A percentile compares a stretch with the other conserved stretches of the same genome.
These are phyloP conservation scores for Venturia aucupariae DNA, from an alignment of 2,329 filamentous ascomycete genomes.

Conservation along the genomic window DNA sequence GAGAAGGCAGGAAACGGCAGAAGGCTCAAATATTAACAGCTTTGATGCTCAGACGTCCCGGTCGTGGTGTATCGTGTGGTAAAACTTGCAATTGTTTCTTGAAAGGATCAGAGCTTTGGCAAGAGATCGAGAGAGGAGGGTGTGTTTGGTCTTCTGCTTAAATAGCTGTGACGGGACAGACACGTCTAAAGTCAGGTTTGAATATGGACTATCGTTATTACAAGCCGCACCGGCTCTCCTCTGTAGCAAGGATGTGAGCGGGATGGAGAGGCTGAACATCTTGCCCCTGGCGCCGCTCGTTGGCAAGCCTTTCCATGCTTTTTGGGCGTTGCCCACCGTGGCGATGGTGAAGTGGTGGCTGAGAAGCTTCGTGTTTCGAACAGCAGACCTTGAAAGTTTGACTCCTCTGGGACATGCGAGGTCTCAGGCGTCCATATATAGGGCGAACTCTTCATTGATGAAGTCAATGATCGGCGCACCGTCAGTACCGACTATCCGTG, in stretches of 20 bases:
- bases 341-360: conserved; percentile 1
- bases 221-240: not conserved
- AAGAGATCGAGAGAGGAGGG: not conserved
- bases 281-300: not conserved
- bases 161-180: conserved; percentile 4
- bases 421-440: not conserved
- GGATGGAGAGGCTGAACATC: not conserved
- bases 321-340: not conserved
- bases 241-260: not conserved
- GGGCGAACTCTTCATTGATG: not conserved
- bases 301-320: not conserved
- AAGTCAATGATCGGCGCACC: not conserved
- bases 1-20: conserved; percentile 1
- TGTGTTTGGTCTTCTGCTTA: not conserved
- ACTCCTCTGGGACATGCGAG: not conserved
- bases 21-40: conserved; percentile 3
- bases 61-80: conserved; percentile 3
- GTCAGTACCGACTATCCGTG: not conserved
- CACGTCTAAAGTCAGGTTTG: not conserved
- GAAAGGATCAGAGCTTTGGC: not conserved
- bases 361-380: conserved; percentile 4
- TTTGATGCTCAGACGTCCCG: conserved; percentile 1
- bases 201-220: not conserved
- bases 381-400: not conserved
- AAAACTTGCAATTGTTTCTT: conserved; percentile 10